Evolutionary conservation across 2,329 filamentous ascomycete genomes (phyloP).

Genomic region (Alternaria postmessia): DNA sequence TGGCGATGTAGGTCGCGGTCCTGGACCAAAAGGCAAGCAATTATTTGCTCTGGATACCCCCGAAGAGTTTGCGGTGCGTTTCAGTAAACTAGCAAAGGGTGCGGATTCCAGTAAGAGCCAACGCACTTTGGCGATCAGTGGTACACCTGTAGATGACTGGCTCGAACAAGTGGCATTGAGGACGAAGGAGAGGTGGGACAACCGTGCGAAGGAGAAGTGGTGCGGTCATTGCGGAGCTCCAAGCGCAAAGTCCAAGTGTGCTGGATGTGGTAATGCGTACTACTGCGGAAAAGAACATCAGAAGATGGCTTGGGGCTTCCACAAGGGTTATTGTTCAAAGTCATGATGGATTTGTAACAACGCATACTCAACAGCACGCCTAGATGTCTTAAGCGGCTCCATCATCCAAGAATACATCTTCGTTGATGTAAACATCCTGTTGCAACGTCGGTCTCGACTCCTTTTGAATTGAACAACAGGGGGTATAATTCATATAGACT

Average conservation of each 20-base stretch:
- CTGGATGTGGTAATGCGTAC: conserved; percentile 4
- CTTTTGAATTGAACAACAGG: background rate
- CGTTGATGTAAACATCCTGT: background rate
- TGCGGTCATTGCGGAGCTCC: conserved; percentile 9
- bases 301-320: background rate
- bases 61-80: conserved; percentile 3
- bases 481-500: conserved; percentile 1
- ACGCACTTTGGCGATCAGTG: background rate
- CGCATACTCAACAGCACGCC: background rate
- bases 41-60: conserved; percentile 5
- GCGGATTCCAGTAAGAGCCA: conserved; percentile 1
- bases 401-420: background rate
- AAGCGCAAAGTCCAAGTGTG: background rate
- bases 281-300: conserved; percentile 7
- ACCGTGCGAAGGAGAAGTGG: background rate
- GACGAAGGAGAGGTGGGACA: conserved; percentile 2
- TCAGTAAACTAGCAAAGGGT: conserved; percentile 2
- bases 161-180: conserved; percentile 2
- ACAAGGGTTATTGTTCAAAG: conserved; percentile 5
- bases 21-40: conserved; percentile 7
- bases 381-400: background rate
- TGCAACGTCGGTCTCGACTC: background rate
- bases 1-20: conserved; percentile 5
- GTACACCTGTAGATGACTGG: conserved; percentile 4
- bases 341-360: background rate